Conservation (phyloP, 371 early-diverging fungal species). For the Mucor racemosus region DNA sequence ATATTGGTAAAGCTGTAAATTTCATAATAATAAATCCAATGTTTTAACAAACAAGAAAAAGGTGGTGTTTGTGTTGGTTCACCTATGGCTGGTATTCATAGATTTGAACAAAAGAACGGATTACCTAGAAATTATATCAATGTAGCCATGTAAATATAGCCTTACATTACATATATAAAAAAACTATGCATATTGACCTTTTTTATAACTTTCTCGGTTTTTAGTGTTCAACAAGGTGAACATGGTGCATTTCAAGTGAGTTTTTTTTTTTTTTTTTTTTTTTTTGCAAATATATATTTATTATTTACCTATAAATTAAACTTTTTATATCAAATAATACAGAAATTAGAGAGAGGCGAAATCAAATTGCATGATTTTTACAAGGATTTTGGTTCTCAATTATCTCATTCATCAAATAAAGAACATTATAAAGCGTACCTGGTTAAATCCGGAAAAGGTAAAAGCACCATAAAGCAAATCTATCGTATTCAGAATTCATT, state of each 20-base stretch:
- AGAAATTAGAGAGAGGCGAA: constrained; percentile 77
- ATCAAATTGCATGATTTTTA: constrained; percentile 67
- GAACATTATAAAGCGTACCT: constrained; percentile 58
- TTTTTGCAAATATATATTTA: neutral
- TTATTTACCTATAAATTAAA: too few species aligned
- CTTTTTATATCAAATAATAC: too few species aligned
- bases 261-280: too few species aligned
- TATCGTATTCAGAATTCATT: neutral
- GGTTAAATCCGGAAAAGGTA: constrained; percentile 52
- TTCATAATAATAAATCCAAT: neutral
- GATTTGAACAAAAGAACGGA: constrained; percentile 65
- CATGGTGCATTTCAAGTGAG: constrained; percentile 71
- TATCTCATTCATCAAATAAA: constrained; percentile 63
- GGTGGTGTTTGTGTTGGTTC: constrained; percentile 86
- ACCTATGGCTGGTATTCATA: constrained; percentile 79
- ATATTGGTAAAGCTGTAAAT: constrained; percentile 18
- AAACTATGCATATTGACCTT: neutral
- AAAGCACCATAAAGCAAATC: neutral
- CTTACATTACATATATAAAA: neutral
- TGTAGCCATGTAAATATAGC: constrained; percentile 69
- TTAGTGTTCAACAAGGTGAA: constrained; percentile 56
- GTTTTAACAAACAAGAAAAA: neutral
- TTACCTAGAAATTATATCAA: constrained; percentile 85
- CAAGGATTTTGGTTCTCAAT: constrained; percentile 64
- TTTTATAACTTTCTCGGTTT: constrained; percentile 2